Evolutionary conservation across 495 filamentous ascomycete genomes (phyloP), one percentile per base, ranked within the genome.

Genomic region (Podospora bellae-mahoneyi): DNA sequence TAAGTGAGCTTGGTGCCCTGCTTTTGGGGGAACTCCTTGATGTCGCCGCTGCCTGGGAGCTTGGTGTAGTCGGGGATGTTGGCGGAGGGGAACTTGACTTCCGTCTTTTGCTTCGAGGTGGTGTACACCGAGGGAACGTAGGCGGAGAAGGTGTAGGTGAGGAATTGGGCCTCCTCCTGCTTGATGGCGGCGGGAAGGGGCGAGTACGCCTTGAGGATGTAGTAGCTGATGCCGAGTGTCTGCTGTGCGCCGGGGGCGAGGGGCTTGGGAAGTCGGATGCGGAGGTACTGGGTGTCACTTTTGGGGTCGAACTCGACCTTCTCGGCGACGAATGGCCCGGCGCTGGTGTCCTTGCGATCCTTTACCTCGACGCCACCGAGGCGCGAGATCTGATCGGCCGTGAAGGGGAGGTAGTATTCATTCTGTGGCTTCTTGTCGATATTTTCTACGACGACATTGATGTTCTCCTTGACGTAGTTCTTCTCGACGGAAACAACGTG

Each of bases 361-460:
- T 88, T 90, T 20, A 93, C 95, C 81, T 98, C 94, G 60, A 99
- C 78, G 39, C 89, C 92, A 71, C 94, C 96, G 59, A 98, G 76
- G 66, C 85, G 89, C 62, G 84, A 85, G 73, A 95, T 84, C 72
- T 91, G 84, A 61, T 90, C 86, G 60, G 85, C 84, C 60, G 89
- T 88, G 80, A 98, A 94, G 3, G 93, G 90, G 44, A 97, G 74
- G 78, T 89, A 97, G 85, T 97, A 98, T 77, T 94, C 89, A 79
- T 84, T 84, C 75, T 98, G 95, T 10, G 92, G 85, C 62, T 88
- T 79, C 27, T 78, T 79, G 53, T 85, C 87, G 71, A 90, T 81
- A 79, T 99, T 99, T 84, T 99, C 92, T 62, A 98, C 89, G 30
- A 96, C 84, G 9, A 97, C 91, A 81, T 98, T 97, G 84, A 97